phyloP scores from a whole-genome alignment of 164 flowering plant genomes.

The Amborella trichopoda region DNA sequence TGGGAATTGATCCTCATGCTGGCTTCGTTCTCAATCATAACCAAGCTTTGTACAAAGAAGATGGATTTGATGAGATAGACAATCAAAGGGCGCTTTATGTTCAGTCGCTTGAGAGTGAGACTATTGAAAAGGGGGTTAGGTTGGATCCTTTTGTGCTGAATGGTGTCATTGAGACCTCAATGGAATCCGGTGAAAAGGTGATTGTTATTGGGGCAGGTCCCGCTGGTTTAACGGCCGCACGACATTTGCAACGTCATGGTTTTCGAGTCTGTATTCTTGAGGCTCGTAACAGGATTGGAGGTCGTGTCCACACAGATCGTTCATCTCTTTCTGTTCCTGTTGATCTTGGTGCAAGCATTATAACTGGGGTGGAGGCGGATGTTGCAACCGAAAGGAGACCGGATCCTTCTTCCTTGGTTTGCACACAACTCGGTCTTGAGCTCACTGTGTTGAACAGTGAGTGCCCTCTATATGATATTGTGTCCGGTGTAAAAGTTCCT shows the following conservation, averaged over 20 bases:
- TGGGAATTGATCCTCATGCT: background rate
- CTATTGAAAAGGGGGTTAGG: too few species aligned
- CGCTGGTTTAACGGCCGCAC: slow-evolving; percentile 96
- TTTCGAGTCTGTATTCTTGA: slow-evolving; percentile 77
- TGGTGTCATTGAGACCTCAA: slow-evolving; percentile 2
- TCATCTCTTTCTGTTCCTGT: slow-evolving; percentile 95
- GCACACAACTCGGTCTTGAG: slow-evolving; percentile 91
- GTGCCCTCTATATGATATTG: slow-evolving; percentile 92
- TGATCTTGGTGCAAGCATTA: slow-evolving; percentile 98
- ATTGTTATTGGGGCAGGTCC: slow-evolving; percentile 97
- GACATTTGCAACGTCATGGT: slow-evolving; percentile 93
- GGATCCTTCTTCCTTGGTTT: slow-evolving; percentile 90
- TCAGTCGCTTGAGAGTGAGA: too few species aligned
- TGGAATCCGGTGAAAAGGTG: slow-evolving; percentile 34
- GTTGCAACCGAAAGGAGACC: slow-evolving; percentile 88
- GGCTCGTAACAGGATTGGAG: slow-evolving; percentile 86
- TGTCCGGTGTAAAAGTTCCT: slow-evolving; percentile 80
- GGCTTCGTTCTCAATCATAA: background rate
- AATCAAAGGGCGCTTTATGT: too few species aligned
- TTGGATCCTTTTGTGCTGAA: background rate
- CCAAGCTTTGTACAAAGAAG: background rate
- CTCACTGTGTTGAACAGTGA: slow-evolving; percentile 87
- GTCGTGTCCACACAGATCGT: slow-evolving; percentile 89
- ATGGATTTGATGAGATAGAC: background rate
- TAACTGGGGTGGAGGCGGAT: slow-evolving; percentile 99